Base-by-base conservation (phyloP, 768 basidiomycete species). In the Gelatoporia subvermispora region DNA sequence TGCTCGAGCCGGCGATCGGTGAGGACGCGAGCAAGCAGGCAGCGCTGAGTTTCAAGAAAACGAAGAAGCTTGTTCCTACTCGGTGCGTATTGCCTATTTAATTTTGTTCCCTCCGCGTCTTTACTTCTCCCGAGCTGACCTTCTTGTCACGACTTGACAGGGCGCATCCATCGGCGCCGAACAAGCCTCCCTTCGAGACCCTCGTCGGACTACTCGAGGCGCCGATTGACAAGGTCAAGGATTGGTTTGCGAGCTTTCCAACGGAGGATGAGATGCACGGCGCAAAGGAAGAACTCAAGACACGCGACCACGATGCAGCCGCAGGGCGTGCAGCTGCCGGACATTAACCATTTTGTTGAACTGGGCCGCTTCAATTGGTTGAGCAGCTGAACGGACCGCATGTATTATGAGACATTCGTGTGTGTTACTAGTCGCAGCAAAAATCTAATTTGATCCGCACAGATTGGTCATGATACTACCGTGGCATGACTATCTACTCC, bases 11-110 rank as follows among this genome's bases (percentile, higher is more conserved):
- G 8, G 64, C 67, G 15, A 65, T 84, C 21, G 74, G 76, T 11
- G 52, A 60, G 4, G 69, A 75, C 1, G 70, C 64, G 2, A 76
- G 77, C 51, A 54, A 65, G 22, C 43, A 63, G n/a, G 77, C 78
- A 0, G 78, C 80, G 1, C 48, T 53, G 18, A 65, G 57, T 28
- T 84, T 84, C 65, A 69, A 62, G 53, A 63, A 69, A 45, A 83
- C 81, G 2, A 85, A 85, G 68, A 75, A 76, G 53, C 79, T 83
- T 51, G 80, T 70, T 4, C 82, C 82, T 0, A 83, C 82, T 8
- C 69, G 77, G 80, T 78, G 18, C 11, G 74, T 63, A 7, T 20
- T 31, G 28, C 13, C 36, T 44, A 17, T 20, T 38, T 13, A 10
- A 11, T 25, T 18, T 17, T 18, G n/a, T 40, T 9, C 17, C 20